Base-by-base conservation (phyloP, 331 rosid genomes). In the Acacia pycnantha region DNA sequence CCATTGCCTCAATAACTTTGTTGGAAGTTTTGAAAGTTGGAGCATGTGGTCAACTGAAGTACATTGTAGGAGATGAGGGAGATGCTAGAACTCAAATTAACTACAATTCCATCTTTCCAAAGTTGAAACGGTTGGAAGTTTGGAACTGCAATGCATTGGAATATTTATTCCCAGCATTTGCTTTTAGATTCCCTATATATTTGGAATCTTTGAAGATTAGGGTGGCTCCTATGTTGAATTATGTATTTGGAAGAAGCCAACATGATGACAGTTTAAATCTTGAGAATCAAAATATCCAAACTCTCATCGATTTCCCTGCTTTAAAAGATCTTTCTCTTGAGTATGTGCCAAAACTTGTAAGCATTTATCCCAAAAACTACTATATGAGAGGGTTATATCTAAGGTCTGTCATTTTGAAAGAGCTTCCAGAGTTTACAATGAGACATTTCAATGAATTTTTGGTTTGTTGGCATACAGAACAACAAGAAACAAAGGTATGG, bases 301-400 rank as follows among this genome's bases (percentile, higher is more conserved):
- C 16, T 59, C 2, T 3, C 67, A 3, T 59, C 1, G 8, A 59
- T 59, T 26, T 59, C 8, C 35, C 67, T 24, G 1, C 18, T 59
- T 11, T 59, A 8, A 3, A 24, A 1, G 0, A 11, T 22, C 67
- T 59, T 4, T 1, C 2, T 24, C 0, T 59, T 4, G 0, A 0
- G 5, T 0, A 24, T 11, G 18, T 59, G 2, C 66, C 31, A 59
- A 11, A 24, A 8, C 35, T 59, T 59, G 16, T 24, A 3, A 59
- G 8, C 66, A 22, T 59, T 3, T 59, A 11, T 59, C 35, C 66
- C 0, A 0, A 24, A 24, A 24, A 59, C 16, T 59, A 59, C 2
- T 59, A 1, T 67, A 1, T 33, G 15, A 67, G 22, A 16, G 15
- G 27, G 18, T 11, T 22, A 11, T 22, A 15, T 59, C 33, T 24